Evolutionary conservation across 2,329 filamentous ascomycete species (phyloP), one percentile per base, ranked within the genome.

Genomic region (Fulvia fulva): DNA sequence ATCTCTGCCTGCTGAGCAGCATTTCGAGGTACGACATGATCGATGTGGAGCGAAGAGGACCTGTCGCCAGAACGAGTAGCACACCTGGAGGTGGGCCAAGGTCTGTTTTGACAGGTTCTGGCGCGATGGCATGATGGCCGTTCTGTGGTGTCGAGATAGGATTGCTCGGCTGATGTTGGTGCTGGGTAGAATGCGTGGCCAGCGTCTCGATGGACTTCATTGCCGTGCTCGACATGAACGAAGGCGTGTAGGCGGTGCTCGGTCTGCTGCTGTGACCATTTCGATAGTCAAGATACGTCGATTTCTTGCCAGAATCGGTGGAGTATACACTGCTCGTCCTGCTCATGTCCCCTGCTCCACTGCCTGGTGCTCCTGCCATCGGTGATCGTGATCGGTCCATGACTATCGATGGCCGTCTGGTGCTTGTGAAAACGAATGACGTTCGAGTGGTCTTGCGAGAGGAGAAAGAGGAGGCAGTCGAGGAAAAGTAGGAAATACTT

Each of bases 11-110:
- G 34, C 26, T 49, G 16, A 65, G 52, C 16, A 66, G 55, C 47
- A 61, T 65, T 49, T 66, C 64, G 43, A 66, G 47, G 54, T 63
- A 59, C 11, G 47, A 50, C 16, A 51, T 52, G 16, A 65, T 44
- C 6, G 56, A 54, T 5, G 55, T 51, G 3, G 53, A 32, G 28
- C 60, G 62, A 4, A 62, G 47, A 5, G 55, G 16, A 11, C 56
- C 58, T 5, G 57, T 56, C 14, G 53, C 41, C 5, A 66, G 32
- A 16, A 66, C 54, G 12, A 66, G 57, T 34, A 66, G 50, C 21
- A 56, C 32, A 26, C 62, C 62, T 11, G 57, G 52, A 23, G 62
- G 56, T 12, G 46, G 54, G 3, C n/a, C 16, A n/a, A 50, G 12
- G 5, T 50, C 47, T 16, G 16, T 3, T 21, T 25, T 25, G 2